Base-by-base conservation (phyloP, 148 eudicot genomes). In the Heliosperma pusillum region DNA sequence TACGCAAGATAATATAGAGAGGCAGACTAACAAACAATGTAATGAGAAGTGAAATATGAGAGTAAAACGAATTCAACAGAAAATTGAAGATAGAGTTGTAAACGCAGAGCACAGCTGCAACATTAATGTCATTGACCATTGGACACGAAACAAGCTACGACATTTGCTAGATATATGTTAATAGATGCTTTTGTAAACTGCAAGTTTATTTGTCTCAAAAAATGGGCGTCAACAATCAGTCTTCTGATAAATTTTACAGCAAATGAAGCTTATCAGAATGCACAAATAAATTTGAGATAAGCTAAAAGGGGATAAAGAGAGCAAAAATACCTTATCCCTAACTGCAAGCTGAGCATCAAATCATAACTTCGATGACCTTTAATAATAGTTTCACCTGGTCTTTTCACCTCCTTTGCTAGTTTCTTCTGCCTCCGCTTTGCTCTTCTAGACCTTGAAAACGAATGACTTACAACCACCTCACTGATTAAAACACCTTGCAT, bases 351-450 rank as follows among this genome's bases (percentile, higher is more conserved):
- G 70, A 95, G 88, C 99, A 95, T 95, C 70, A 95, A 83, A 86
- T 95, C 99, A 79, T 95, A 95, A 87, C 99, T 95, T 75, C 99
- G 85, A 72, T 95, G 99, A 61, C 99, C 99, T 87, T 95, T 95
- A 62, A 95, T 89, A 70, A 95, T 92, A 45, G 93, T 82, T 85
- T 95, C 99, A 70, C 99, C 99, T 12, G 96, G 97, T 77, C 87
- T 90, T 80, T 95, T 90, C 29, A 92, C 85, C 76, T 92, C 99
- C 82, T 86, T 92, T 17, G 82, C 91, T 25, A 90, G 85, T 80
- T 77, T 92, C 82, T 74, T 89, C 69, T 92, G 92, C 72, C 87
- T 70, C 78, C 91, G 82, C 79, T 79, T 92, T 71, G 85, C 87
- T 80, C 89, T 89, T 80, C 81, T 90, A 33, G 93, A 91, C 20